A percentile compares a stretch with the other conserved stretches of the same genome.
Conservation (phyloP, 176 grass and related monocot genomes). For the Sorghum bicolor region DNA sequence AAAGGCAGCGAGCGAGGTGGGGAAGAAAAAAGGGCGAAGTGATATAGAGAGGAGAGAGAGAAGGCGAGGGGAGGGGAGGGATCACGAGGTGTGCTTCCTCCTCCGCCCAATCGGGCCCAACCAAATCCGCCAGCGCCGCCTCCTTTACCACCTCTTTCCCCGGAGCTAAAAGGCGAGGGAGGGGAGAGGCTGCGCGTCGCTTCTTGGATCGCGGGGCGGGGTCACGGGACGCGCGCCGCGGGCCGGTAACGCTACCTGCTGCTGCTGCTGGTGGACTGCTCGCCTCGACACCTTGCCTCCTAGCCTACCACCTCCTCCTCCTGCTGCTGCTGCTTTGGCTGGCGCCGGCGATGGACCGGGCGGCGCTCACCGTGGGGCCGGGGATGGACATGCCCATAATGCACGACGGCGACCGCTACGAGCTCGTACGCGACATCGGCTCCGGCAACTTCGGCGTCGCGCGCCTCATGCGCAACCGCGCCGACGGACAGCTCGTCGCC, state of each 20-base stretch:
- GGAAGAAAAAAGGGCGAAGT: conserved; percentile 3
- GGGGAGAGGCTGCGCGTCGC: neutral
- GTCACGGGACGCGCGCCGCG: conserved; percentile 27
- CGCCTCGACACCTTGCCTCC: neutral
- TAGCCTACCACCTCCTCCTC: neutral
- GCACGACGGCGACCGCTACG: conserved; percentile 92
- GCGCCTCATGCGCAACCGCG: conserved; percentile 73
- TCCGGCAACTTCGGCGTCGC: conserved; percentile 88
- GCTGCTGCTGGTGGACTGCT: neutral
- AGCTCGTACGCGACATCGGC: conserved; percentile 79
- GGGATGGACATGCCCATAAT: conserved; percentile 95
- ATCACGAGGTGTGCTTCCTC: conserved; percentile 38
- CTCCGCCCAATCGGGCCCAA: conserved; percentile 34
- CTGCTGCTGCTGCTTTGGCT: neutral
- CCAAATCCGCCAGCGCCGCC: conserved; percentile 5
- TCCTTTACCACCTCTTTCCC: neutral
- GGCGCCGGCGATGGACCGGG: conserved; percentile 62
- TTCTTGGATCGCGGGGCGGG: neutral
- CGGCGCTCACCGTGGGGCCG: conserved; percentile 68
- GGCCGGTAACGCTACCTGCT: neutral
- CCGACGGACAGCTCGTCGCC: conserved; percentile 67
- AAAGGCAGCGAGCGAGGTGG: conserved; percentile 8
- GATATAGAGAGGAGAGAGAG: conserved; percentile 18
- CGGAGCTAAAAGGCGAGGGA: neutral
- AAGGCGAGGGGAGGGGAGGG: neutral